Percentiles rank a stretch among this genome's conserved stretches.
phyloP scores from a whole-genome alignment of 2,329 filamentous ascomycete species.

The Neofusicoccum sp. region DNA sequence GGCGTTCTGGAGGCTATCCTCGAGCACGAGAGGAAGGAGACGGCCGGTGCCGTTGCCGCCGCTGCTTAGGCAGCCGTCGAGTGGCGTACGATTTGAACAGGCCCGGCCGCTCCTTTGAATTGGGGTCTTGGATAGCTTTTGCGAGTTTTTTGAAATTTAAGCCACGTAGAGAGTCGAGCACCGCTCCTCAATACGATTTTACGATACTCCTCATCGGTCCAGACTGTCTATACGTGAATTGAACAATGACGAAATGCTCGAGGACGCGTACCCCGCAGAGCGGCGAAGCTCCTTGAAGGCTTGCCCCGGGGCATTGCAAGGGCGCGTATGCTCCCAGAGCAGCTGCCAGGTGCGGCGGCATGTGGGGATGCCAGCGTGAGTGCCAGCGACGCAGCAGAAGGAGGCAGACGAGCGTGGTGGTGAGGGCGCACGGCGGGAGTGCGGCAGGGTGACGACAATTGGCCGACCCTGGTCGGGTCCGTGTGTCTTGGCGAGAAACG shows the following conservation, averaged over 20 bases:
- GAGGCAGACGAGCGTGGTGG: neutral
- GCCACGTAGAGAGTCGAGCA: constrained; percentile 1
- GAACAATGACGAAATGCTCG: neutral
- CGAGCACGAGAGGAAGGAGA: constrained; percentile 46
- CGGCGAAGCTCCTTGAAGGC: too few species aligned
- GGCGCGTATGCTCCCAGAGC: too few species aligned
- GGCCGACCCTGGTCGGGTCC: neutral
- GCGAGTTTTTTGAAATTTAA: neutral
- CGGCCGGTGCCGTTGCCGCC: constrained; percentile 43
- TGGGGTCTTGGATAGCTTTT: constrained; percentile 1
- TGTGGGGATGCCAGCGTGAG: too few species aligned
- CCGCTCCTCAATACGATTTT: neutral
- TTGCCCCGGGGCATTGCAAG: too few species aligned
- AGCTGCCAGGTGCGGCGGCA: too few species aligned
- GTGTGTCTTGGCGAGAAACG: constrained; percentile 5
- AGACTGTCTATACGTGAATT: neutral
- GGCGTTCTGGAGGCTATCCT: constrained; percentile 50
- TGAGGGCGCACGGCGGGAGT: too few species aligned
- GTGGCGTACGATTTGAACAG: neutral
- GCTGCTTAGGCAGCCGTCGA: constrained; percentile 27
- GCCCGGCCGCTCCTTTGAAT: constrained; percentile 16
- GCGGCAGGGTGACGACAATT: constrained; percentile 5
- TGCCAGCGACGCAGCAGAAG: too few species aligned
- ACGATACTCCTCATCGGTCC: neutral
- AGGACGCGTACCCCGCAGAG: neutral